Evolutionary conservation across 441 rosid species (phyloP).

Genomic region (Francoa sonchifolia): DNA sequence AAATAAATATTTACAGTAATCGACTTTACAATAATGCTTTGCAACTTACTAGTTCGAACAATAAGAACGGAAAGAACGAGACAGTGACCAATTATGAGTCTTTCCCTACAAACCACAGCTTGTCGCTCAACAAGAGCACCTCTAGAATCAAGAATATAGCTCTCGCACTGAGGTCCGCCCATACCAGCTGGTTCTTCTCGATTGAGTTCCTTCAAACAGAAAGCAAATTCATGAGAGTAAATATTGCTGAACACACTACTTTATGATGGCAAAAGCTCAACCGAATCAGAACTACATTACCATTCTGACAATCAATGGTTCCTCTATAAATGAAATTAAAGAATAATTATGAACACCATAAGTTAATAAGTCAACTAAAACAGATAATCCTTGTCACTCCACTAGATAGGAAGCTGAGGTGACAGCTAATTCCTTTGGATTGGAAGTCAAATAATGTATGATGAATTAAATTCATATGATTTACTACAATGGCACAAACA

Average conservation of each 20-base stretch:
- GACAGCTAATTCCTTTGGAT: no score
- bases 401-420: no score
- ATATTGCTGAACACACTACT: no score
- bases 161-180: conserved; percentile 80
- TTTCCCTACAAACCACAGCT: conserved; percentile 80
- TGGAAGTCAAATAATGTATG: no score
- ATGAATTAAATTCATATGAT: no score
- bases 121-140: conserved; percentile 83
- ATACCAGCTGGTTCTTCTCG: conserved; percentile 89
- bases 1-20: neutral
- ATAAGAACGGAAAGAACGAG: conserved; percentile 74
- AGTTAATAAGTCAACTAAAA: neutral
- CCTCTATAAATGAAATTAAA: no score
- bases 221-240: conserved; percentile 1
- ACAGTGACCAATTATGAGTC: conserved; percentile 79
- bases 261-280: no score
- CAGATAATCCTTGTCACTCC: neutral
- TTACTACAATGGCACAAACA: neutral
- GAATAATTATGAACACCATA: no score
- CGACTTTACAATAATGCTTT: neutral
- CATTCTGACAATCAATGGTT: no score
- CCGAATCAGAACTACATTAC: no score
- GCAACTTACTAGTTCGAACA: conserved; percentile 66
- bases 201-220: conserved; percentile 63
- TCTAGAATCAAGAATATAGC: conserved; percentile 70